Conservation (phyloP, 164 flowering plant species). For the Amborella trichopoda region DNA sequence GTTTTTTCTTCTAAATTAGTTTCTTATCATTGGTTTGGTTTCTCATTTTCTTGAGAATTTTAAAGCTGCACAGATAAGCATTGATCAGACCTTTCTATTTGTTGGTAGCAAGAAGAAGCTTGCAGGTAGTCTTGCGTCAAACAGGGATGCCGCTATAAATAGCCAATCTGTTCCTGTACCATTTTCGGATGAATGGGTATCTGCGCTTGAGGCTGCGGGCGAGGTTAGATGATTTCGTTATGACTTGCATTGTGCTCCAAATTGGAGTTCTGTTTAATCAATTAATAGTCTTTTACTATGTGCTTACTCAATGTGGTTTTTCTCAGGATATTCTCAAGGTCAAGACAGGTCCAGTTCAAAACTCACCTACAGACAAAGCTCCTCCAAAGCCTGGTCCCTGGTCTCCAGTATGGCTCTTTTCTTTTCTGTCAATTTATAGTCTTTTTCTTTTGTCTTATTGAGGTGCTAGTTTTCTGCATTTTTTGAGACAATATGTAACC, state of each 20-base stretch:
- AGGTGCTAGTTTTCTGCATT: no score
- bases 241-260: neutral
- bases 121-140: no score
- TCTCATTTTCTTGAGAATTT: neutral
- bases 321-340: slow-evolving; percentile 63
- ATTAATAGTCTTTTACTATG: neutral
- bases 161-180: no score
- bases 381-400: slow-evolving; percentile 81
- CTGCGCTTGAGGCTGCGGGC: slow-evolving; percentile 92
- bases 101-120: slow-evolving; percentile 27
- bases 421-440: neutral
- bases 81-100: slow-evolving; percentile 1
- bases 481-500: no score
- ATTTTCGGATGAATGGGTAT: slow-evolving; percentile 95
- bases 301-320: neutral
- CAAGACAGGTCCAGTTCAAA: slow-evolving; percentile 88
- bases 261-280: neutral
- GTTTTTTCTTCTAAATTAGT: no score
- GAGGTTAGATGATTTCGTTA: slow-evolving; percentile 42
- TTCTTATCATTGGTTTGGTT: neutral
- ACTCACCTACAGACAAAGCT: slow-evolving; percentile 80
- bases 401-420: slow-evolving; percentile 74
- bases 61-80: slow-evolving; percentile 1
- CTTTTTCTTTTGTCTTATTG: no score
- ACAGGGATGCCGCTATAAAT: no score